Evolutionary conservation across 352 stramenopile species (phyloP).

Genomic region (Phytophthora pseudosyringae): DNA sequence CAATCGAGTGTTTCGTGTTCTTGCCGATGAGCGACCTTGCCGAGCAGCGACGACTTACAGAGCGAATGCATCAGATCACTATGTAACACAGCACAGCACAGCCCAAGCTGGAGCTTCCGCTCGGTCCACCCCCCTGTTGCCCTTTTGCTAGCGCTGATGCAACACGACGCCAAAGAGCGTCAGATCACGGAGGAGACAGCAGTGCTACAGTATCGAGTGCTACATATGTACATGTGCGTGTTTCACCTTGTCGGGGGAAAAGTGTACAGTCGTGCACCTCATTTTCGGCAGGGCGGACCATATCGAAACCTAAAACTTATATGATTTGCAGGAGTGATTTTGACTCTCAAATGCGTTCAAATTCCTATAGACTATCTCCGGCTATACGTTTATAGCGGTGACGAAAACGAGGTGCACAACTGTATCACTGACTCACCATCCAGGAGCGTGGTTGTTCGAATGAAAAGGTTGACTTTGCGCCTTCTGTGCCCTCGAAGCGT

Average conservation of each 20-base stretch:
- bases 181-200: slow-evolving; percentile 5
- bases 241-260: not conserved
- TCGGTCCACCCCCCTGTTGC: slow-evolving; percentile 32
- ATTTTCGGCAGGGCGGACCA: too few relatives aligned
- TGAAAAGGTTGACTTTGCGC: slow-evolving; percentile 4
- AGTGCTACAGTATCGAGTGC: not conserved
- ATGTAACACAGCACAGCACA: too few relatives aligned
- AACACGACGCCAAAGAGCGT: slow-evolving; percentile 22
- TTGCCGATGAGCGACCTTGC: not conserved
- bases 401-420: too few relatives aligned
- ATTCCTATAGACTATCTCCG: too few relatives aligned
- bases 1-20: not conserved
- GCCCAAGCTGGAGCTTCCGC: slow-evolving; percentile 17
- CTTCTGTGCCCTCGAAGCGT: slow-evolving; percentile 18
- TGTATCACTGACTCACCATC: slow-evolving; percentile 18
- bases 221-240: too few relatives aligned
- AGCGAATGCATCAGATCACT: slow-evolving; percentile 9
- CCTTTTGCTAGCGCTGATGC: slow-evolving; percentile 18
- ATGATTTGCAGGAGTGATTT: too few relatives aligned
- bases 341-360: too few relatives aligned
- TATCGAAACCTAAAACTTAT: too few relatives aligned
- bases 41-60: too few relatives aligned
- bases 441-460: not conserved
- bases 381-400: too few relatives aligned
- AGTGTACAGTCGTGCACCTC: too few relatives aligned